These are phyloP conservation scores for Thelonectria blattea DNA, from an alignment of 2,329 filamentous ascomycete species.

Conservation along the genomic window DNA sequence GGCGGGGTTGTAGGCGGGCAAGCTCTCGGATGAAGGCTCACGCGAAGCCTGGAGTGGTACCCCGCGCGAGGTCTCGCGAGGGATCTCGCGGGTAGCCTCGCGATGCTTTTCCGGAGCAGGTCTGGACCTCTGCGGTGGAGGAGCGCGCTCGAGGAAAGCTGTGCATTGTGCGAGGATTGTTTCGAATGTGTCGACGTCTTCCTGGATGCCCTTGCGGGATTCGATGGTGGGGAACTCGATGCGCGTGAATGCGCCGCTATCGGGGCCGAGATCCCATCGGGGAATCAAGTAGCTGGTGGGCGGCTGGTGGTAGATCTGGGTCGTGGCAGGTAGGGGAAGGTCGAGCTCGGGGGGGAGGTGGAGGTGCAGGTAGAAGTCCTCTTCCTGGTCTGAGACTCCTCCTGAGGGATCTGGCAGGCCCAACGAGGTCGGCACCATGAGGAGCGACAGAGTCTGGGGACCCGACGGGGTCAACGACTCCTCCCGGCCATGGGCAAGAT, in stretches of 20 bases:
- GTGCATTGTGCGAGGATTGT: slow-evolving; percentile 98
- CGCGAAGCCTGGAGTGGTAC: slow-evolving; percentile 29
- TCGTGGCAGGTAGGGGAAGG: slow-evolving; percentile 89
- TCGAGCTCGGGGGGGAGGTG: slow-evolving; percentile 95
- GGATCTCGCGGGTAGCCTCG: slow-evolving; percentile 41
- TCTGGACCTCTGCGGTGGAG: slow-evolving; percentile 59
- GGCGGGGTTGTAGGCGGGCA: slow-evolving; percentile 78
- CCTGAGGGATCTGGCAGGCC: slow-evolving; percentile 62
- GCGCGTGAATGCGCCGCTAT: slow-evolving; percentile 87
- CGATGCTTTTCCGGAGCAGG: slow-evolving; percentile 49
- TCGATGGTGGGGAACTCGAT: slow-evolving; percentile 86
- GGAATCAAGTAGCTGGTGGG: slow-evolving; percentile 93
- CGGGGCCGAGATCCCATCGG: slow-evolving; percentile 89
- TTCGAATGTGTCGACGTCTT: slow-evolving; percentile 95
- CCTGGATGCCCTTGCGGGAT: slow-evolving; percentile 76
- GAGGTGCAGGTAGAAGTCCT: slow-evolving; percentile 97
- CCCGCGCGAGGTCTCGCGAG: slow-evolving; percentile 55
- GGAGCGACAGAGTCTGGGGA: slow-evolving; percentile 86
- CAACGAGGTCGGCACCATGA: slow-evolving; percentile 94
- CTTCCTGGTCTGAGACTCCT: slow-evolving; percentile 68
- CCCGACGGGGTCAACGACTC: slow-evolving; percentile 81
- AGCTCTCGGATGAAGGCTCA: slow-evolving; percentile 48
- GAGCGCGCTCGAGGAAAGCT: slow-evolving; percentile 86
- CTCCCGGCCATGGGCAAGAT: slow-evolving; percentile 88
- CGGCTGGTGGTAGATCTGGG: slow-evolving; percentile 96